phyloP scores from a whole-genome alignment of 768 basidiomycete genomes.

The Hygrocybe coccinea region DNA sequence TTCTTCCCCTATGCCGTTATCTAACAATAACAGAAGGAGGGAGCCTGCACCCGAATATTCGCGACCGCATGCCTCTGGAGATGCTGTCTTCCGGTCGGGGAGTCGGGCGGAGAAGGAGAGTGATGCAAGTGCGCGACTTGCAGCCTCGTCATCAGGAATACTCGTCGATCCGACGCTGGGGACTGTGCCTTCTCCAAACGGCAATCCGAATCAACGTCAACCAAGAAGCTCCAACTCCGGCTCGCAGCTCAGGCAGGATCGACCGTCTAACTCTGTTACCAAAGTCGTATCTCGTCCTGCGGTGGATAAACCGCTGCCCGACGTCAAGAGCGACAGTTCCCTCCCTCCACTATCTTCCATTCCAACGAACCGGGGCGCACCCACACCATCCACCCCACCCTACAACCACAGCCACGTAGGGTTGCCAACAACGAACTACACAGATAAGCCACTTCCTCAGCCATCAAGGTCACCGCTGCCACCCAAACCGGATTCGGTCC shows the following conservation, averaged over 20 bases:
- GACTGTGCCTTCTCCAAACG: neutral
- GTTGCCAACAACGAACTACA: neutral
- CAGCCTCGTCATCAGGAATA: neutral
- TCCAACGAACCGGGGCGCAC: neutral
- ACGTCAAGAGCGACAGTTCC: neutral
- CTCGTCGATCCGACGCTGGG: neutral
- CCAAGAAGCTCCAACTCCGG: neutral
- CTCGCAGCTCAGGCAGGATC: neutral
- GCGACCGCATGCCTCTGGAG: neutral
- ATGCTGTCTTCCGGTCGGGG: neutral
- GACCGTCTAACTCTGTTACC: neutral
- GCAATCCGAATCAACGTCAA: neutral
- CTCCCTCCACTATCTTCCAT: neutral
- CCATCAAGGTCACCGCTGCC: neutral
- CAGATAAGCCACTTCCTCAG: neutral
- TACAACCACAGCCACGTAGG: neutral
- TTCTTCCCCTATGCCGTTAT: conserved; percentile 37
- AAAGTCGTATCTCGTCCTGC: neutral
- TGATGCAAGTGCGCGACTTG: neutral
- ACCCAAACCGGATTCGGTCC: neutral
- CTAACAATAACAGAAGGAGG: conserved; percentile 13
- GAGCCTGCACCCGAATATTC: neutral
- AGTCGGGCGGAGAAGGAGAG: neutral
- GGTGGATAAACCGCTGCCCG: neutral
- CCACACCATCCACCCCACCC: neutral